These are phyloP conservation scores for Zygoascus hellenicus DNA, from an alignment of 1,139 yeast species.

Conservation along the genomic window DNA sequence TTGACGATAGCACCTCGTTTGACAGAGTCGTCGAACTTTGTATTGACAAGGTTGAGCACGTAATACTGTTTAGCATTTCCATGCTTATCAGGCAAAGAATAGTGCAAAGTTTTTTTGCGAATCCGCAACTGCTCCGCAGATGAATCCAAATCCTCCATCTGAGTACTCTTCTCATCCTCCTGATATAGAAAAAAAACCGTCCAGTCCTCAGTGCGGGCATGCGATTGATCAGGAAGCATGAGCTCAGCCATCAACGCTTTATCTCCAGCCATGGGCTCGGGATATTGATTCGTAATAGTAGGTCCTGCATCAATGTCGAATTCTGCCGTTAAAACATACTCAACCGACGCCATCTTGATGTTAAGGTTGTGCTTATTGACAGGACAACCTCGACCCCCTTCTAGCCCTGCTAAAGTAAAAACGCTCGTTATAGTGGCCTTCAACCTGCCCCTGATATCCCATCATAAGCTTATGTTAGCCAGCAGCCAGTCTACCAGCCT, in stretches of 20 bases:
- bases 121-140: constrained; percentile 1
- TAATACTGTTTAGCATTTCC: constrained; percentile 39
- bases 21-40: constrained; percentile 42
- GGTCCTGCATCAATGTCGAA: constrained; percentile 65
- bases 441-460: too few species aligned
- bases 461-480: too few species aligned
- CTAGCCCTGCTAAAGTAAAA: too few species aligned
- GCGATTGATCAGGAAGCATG: constrained; percentile 63
- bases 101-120: constrained; percentile 6
- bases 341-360: constrained; percentile 19
- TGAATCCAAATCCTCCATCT: constrained; percentile 1
- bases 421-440: too few species aligned
- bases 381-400: too few species aligned
- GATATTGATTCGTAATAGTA: constrained; percentile 47
- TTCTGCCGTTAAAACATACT: constrained; percentile 42
- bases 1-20: constrained; percentile 54
- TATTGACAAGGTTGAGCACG: constrained; percentile 52
- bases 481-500: too few species aligned
- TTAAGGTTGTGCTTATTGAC: too few species aligned
- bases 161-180: constrained; percentile 12
- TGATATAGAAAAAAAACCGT: constrained; percentile 51
- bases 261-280: constrained; percentile 45
- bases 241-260: constrained; percentile 44
- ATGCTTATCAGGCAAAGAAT: background rate
- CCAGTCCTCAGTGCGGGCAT: constrained; percentile 54